Evolutionary conservation across 2,329 filamentous ascomycete genomes (phyloP).

Genomic region (Aspergillus japonicus): DNA sequence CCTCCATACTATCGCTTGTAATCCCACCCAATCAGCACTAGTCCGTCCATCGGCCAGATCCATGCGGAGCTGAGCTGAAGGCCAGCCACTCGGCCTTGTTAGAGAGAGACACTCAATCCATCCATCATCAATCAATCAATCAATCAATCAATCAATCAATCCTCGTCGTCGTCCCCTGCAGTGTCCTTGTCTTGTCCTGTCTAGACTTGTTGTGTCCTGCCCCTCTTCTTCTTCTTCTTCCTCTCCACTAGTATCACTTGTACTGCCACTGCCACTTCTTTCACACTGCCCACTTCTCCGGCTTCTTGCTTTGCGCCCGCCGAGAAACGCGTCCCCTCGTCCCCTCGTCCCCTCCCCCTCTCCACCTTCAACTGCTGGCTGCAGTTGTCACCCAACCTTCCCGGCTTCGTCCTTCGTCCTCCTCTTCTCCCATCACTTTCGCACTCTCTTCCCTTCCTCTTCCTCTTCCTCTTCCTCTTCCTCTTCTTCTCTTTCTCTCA

Average conservation of each 20-base stretch:
- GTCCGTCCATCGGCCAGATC: background rate
- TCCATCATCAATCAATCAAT: background rate
- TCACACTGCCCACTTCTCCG: background rate
- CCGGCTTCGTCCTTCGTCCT: background rate
- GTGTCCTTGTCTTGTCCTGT: background rate
- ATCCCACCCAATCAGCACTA: background rate
- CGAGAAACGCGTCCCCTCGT: constrained; percentile 2
- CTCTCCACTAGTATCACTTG: background rate
- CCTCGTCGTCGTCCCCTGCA: background rate
- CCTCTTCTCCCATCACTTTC: background rate
- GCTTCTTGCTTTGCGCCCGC: background rate
- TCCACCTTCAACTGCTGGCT: background rate
- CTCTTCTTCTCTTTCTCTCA: constrained; percentile 7
- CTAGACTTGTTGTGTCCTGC: background rate
- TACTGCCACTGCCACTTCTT: background rate
- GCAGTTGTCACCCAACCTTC: constrained; percentile 4
- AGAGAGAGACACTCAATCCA: background rate
- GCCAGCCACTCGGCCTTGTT: background rate
- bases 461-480: constrained; percentile 7
- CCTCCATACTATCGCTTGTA: background rate
- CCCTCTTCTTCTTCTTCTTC: background rate
- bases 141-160: no score
- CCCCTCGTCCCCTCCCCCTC: no score
- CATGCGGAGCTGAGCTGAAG: background rate
- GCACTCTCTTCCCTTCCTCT: background rate